Evolutionary conservation across 805 yeast species (phyloP).

Genomic region (Lipomyces sp.): DNA sequence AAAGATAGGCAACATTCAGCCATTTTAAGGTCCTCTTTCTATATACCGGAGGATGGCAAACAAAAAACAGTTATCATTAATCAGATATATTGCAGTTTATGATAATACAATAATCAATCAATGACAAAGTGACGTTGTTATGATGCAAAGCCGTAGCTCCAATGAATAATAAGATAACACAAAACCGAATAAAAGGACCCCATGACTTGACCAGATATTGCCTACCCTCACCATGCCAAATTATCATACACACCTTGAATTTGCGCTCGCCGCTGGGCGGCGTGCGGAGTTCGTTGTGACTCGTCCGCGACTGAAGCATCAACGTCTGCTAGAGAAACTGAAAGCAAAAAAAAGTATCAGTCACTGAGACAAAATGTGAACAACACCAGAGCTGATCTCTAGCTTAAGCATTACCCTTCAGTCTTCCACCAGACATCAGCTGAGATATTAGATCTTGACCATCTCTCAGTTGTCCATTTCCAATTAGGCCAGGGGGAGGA

Average conservation of each 20-base stretch:
- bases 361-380: background rate
- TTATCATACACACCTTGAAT: constrained; percentile 27
- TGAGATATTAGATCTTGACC: constrained; percentile 29
- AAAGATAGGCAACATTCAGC: constrained; percentile 2
- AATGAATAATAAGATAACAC: background rate
- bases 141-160: background rate
- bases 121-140: background rate
- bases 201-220: constrained; percentile 2
- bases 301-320: constrained; percentile 14
- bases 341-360: constrained; percentile 2
- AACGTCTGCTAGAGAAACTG: constrained; percentile 12
- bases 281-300: constrained; percentile 6
- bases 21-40: background rate
- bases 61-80: constrained; percentile 3
- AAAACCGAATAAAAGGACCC: constrained; percentile 9
- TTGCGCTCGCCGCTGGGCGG: constrained; percentile 13
- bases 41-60: background rate
- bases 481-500: constrained; percentile 77
- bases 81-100: constrained; percentile 7
- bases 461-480: constrained; percentile 34
- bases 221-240: constrained; percentile 17
- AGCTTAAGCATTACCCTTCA: constrained; percentile 22
- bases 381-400: background rate
- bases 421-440: constrained; percentile 22
- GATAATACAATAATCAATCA: constrained; percentile 5